A percentile compares a stretch with the other conserved stretches of the same genome.
These are phyloP conservation scores for Ganoderma leucocontextum DNA, from an alignment of 1,284 basidiomycete genomes.

Conservation along the genomic window DNA sequence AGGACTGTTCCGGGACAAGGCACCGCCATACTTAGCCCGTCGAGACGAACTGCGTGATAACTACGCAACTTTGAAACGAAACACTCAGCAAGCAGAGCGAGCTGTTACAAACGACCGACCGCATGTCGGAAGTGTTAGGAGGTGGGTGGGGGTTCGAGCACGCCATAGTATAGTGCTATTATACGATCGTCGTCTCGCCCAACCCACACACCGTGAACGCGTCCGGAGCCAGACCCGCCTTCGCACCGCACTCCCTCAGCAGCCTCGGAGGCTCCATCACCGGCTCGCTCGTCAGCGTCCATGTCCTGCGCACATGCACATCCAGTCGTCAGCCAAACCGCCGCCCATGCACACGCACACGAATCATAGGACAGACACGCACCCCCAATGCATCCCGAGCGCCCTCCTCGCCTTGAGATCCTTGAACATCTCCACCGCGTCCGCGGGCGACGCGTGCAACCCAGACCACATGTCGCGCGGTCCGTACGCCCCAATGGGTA, in stretches of 20 bases:
- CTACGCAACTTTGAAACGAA: neutral
- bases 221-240: conserved; percentile 55
- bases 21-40: neutral
- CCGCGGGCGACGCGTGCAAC: conserved; percentile 67
- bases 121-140: neutral
- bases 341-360: too few relatives aligned
- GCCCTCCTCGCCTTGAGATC: conserved; percentile 66
- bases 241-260: conserved; percentile 58
- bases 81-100: neutral
- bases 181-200: conserved; percentile 56
- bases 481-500: conserved; percentile 76
- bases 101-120: neutral
- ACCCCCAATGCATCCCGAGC: conserved; percentile 79
- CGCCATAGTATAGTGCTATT: neutral
- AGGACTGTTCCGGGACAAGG: neutral
- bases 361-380: conserved; percentile 28
- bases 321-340: too few relatives aligned
- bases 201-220: conserved; percentile 63
- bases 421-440: conserved; percentile 70
- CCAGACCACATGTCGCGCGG: conserved; percentile 66
- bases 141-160: neutral
- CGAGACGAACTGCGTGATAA: neutral
- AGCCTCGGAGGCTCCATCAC: conserved; percentile 65
- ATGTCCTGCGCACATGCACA: conserved; percentile 46
- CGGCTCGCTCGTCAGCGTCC: conserved; percentile 61